phyloP scores from a whole-genome alignment of 306 rosid species.

The Trifolium fragiferum region DNA sequence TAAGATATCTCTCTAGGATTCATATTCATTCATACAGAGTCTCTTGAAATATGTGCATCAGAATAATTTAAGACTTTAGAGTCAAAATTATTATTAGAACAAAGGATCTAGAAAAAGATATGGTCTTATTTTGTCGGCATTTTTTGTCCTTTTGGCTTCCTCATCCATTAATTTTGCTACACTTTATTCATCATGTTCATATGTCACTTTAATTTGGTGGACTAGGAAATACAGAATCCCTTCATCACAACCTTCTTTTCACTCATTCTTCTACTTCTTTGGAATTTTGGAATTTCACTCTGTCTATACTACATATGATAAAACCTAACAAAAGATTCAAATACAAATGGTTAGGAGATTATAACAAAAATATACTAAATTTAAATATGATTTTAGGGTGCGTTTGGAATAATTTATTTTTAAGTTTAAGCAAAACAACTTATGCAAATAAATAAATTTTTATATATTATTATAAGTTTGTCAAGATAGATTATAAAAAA shows the following conservation, averaged over 20 bases:
- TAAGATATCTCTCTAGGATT: conserved; percentile 17
- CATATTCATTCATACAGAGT: conserved; percentile 45
- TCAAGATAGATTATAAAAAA: no score
- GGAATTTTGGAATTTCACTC: conserved; percentile 25
- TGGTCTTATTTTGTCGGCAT: conserved; percentile 67
- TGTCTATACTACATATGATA: conserved; percentile 37
- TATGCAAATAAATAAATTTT: no score
- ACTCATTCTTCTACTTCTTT: conserved; percentile 36
- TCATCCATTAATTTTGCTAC: conserved; percentile 59
- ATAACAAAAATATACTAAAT: not conserved
- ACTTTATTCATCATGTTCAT: conserved; percentile 63
- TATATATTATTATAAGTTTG: no score
- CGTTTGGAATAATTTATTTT: no score
- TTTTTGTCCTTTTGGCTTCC: conserved; percentile 55
- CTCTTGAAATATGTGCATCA: conserved; percentile 64
- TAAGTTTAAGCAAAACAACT: no score
- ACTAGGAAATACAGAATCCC: conserved; percentile 42
- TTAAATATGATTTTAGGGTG: not conserved
- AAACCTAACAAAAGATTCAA: conserved; percentile 28
- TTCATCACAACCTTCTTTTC: conserved; percentile 28
- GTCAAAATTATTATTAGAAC: conserved; percentile 40
- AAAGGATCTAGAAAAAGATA: conserved; percentile 69
- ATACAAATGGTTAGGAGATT: conserved; percentile 15
- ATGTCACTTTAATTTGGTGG: conserved; percentile 52
- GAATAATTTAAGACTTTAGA: conserved; percentile 30